Evolutionary conservation across 2,329 filamentous ascomycete species (phyloP), one percentile per base, ranked within the genome.

Genomic region (Aspergillus spinulosporus): DNA sequence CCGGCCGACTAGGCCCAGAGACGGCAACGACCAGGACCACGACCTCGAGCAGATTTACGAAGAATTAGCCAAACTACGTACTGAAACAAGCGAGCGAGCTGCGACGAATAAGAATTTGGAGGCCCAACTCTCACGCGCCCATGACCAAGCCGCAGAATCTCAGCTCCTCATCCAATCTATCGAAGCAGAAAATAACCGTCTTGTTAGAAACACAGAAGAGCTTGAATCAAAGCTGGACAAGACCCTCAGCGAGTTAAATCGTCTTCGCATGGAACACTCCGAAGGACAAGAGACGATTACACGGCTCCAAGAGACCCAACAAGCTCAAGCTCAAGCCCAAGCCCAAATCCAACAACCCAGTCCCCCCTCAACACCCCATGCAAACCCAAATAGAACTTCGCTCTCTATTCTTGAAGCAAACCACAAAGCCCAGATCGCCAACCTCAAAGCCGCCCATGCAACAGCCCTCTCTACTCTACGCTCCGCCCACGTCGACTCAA

Each of bases 161-260:
- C 69, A 72, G 36, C 62, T 64, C 5, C 68, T 75, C 8, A 66
- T 75, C 49, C 68, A 72, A 34, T 70, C 69, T 3, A 67, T 76
- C 9, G 73, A 75, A 59, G 58, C 65, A 4, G 75, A 77, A 54
- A 77, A 76, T 46, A 66, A 66, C 3, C 69, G 69, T 5, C 67
- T 78, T 5, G 64, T 65, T 11, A 65, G 62, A 21, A 67, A 68
- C n/a, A 64, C 70, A 4, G 68, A 74, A 11, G 69, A 74, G 15
- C 64, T 76, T 6, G 72, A 62, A 11, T 59, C 68, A 9, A 67
- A 63, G 14, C 62, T 76, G 15, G 63, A 64, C 40, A 68, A 70
- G 49, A 55, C 68, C 26, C 68, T 72, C 34, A 59, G 65, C 14
- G 69, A 72, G 4, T 57, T 75, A 5, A 59, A 62, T 26, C 66